phyloP scores from a whole-genome alignment of 306 rosid species.

The Cajanus cajan region DNA sequence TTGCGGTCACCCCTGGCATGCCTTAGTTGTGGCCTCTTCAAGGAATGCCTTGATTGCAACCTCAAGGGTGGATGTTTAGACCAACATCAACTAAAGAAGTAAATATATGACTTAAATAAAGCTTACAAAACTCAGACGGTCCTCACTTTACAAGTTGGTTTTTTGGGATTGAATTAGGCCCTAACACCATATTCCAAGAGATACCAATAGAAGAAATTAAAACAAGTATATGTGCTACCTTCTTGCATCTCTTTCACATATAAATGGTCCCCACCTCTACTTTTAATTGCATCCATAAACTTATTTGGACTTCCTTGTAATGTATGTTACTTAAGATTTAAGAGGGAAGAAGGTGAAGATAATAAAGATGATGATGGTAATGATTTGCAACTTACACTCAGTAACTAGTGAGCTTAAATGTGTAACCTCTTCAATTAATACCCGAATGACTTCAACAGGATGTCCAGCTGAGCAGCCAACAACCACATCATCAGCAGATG shows the following conservation, averaged over 20 bases:
- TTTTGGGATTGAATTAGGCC: no score
- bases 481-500: slow-evolving; percentile 54
- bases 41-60: no score
- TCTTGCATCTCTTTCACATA: slow-evolving; percentile 22
- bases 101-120: no score
- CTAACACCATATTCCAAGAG: no score
- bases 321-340: neutral
- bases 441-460: slow-evolving; percentile 81
- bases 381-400: slow-evolving; percentile 67
- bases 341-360: neutral
- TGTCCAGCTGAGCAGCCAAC: slow-evolving; percentile 94
- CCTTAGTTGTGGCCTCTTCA: no score
- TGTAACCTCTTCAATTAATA: slow-evolving; percentile 71
- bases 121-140: no score
- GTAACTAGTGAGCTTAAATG: slow-evolving; percentile 63
- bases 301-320: slow-evolving; percentile 19
- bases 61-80: no score
- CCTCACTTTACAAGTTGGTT: no score
- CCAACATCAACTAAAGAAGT: no score
- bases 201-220: neutral
- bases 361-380: slow-evolving; percentile 8
- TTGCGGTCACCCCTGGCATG: no score
- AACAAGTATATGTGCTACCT: neutral
- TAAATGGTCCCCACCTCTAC: neutral
- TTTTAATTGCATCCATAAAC: slow-evolving; percentile 8